phyloP scores from a whole-genome alignment of 805 yeast species.

The Yamadazyma paraphyllophila region DNA sequence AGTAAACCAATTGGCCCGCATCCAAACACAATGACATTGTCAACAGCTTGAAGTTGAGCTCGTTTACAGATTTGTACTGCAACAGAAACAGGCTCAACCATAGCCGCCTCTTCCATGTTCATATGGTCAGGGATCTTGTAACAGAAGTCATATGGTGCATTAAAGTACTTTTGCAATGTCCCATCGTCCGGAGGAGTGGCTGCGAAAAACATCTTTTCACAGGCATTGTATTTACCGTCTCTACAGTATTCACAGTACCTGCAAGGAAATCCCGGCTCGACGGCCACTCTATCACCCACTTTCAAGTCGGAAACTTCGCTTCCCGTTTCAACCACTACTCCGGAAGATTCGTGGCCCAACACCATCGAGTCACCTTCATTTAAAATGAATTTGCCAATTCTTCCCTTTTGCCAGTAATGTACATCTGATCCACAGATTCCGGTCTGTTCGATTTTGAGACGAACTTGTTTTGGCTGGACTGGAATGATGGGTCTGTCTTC shows the following conservation, averaged over 20 bases:
- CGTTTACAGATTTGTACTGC: constrained; percentile 23
- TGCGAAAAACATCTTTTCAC: constrained; percentile 19
- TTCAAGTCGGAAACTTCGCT: constrained; percentile 43
- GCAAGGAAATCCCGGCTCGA: constrained; percentile 58
- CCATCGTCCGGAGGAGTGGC: constrained; percentile 23
- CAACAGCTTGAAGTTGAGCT: constrained; percentile 17
- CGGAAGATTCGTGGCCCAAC: constrained; percentile 47
- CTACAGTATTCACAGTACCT: constrained; percentile 23
- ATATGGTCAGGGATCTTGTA: constrained; percentile 23
- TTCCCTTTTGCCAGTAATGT: constrained; percentile 21
- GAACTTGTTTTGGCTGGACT: constrained; percentile 19
- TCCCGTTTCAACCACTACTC: constrained; percentile 49
- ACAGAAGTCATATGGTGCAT: constrained; percentile 16
- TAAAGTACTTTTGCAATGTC: constrained; percentile 18
- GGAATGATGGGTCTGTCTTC: constrained; percentile 16
- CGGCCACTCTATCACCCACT: constrained; percentile 47
- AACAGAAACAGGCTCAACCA: constrained; percentile 25
- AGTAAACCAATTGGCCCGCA: constrained; percentile 28
- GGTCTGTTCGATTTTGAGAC: constrained; percentile 20
- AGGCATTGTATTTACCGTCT: constrained; percentile 21
- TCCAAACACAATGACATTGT: constrained; percentile 22
- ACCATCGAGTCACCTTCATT: constrained; percentile 28
- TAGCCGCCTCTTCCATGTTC: constrained; percentile 24
- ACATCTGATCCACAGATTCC: constrained; percentile 25
- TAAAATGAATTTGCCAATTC: constrained; percentile 30